phyloP scores from a whole-genome alignment of 495 filamentous ascomycete genomes.

The Lasiosphaeria miniovina region DNA sequence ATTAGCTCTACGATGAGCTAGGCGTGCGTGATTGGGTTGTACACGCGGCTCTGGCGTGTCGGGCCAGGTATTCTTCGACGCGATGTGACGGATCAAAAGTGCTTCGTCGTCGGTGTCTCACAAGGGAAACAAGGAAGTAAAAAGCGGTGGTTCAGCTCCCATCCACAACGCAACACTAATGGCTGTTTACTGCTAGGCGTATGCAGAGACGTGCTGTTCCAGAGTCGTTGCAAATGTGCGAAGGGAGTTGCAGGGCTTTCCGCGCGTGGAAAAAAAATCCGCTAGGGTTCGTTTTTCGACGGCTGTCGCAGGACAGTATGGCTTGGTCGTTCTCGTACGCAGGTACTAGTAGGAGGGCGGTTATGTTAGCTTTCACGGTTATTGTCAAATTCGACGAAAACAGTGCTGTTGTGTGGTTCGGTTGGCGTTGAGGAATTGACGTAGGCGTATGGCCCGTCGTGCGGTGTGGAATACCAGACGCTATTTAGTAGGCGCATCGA shows the following conservation, averaged over 20 bases:
- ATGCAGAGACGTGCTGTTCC: too few species aligned
- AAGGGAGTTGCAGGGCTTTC: too few species aligned
- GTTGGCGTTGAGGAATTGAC: not conserved
- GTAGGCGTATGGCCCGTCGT: not conserved
- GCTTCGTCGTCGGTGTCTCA: not conserved
- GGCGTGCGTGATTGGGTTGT: not conserved
- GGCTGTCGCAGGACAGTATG: not conserved
- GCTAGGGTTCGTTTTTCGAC: too few species aligned
- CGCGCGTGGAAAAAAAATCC: too few species aligned
- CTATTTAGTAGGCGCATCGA: not conserved
- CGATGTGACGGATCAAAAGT: constrained; percentile 4
- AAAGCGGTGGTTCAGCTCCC: not conserved
- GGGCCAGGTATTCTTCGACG: not conserved
- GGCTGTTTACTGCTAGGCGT: too few species aligned
- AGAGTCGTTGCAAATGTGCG: too few species aligned
- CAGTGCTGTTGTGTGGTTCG: not conserved
- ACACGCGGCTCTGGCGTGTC: not conserved
- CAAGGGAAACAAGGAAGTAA: not conserved
- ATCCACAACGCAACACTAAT: too few species aligned
- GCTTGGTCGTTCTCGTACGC: not conserved
- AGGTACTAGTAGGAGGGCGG: not conserved
- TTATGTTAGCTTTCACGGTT: constrained; percentile 8
- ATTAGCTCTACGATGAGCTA: too few species aligned
- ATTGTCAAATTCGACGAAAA: not conserved
- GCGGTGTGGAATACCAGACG: not conserved